Base-by-base conservation (phyloP, 179 eudicot species). In the Pouteria campechiana region DNA sequence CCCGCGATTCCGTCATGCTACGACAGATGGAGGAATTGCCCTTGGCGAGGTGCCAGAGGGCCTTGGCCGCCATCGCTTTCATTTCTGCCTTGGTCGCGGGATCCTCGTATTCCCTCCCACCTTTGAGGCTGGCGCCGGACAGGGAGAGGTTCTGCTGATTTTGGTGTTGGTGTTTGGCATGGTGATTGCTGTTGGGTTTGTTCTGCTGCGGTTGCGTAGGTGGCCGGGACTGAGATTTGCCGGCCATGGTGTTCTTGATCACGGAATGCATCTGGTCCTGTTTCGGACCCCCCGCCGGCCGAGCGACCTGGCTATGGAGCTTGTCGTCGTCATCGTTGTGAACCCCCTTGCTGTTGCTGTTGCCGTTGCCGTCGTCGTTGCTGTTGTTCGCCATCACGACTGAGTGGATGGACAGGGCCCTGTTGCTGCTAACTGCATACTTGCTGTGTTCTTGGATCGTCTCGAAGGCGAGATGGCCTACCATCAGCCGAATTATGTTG, bases 391-490 rank as follows among this genome's bases (percentile, higher is more conserved):
- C 88, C 49, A 75, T 45, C 0, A 74, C 76, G 5, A 74, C 81
- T 0, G 71, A 69, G 39, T 77, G 80, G 31, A 83, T 65, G 0
- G 90, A 68, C 7, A 66, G 54, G 3, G 69, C 61, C 25, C 67
- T 67, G 17, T 52, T 73, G 5, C 67, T 62, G 0, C 56, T 58
- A 24, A 76, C 45, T 1, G 64, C 55, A 35, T 89, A 89, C 63
- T 78, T 81, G 31, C 76, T 81, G 23, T 85, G 97, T 22, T 89
- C 97, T 17, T 78, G 76, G 22, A 89, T 65, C 0, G 97, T 89
- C 57, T 85, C 97, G 30, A 89, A 89, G 0, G 89, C 93, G 0
- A 89, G 70, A 56, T 89, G 95, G 9, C 93, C 66, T 1, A 89
- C 83, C 1, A 89, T 63, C 27, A 81, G 35, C 2, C 97, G 49